Evolutionary conservation across 208 protist genomes (phyloP), one percentile per base, ranked within the genome.

Genomic region (Crithidia sp.): DNA sequence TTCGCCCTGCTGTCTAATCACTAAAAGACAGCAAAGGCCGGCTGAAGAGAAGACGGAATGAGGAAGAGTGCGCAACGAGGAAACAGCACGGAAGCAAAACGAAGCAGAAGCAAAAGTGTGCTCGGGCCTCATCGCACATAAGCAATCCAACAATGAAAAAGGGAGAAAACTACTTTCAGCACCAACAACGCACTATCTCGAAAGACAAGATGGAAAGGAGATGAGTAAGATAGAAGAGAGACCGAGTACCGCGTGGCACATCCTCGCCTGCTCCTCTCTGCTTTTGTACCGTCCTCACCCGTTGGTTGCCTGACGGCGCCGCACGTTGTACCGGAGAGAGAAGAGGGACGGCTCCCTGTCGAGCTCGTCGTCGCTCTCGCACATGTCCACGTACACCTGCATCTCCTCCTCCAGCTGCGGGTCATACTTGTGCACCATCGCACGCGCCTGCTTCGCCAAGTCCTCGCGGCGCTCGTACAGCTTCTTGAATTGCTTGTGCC

Each of bases 401-500:
- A 96, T 86, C 65, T 96, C 92, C 52, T 89, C 79, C 62, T 88
- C 84, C 49, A 96, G 77, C 52, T 93, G 71, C 2, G 87, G 84
- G 77, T 95, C 86, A 74, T 86, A 95, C 60, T 85, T 84, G 28
- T 73, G 47, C 39, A 95, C 92, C 2, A 96, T 85, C 10, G 62
- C 52, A 50, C 84, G 79, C 13, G 92, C 86, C 56, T 85, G 63
- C 50, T n/a, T 74, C 14, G 83, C 88, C 39, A 96, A 74, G 12
- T 82, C 82, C 60, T 88, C 76, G 44, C 92, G 89, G 52, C 82
- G 84, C 67, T 95, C 87, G 77, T 96, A 94, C 19, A 96, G 75
- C 77, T 93, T 92, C 57, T 86, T 84, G 74, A 95, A 96, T 69
- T 96, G 89, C 76, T 93, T 93, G 77, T 96, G 92, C 56, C 89